Evolutionary conservation across 148 eudicot genomes (phyloP), one percentile per base, ranked within the genome.

Genomic region (Euryodendron excelsum): DNA sequence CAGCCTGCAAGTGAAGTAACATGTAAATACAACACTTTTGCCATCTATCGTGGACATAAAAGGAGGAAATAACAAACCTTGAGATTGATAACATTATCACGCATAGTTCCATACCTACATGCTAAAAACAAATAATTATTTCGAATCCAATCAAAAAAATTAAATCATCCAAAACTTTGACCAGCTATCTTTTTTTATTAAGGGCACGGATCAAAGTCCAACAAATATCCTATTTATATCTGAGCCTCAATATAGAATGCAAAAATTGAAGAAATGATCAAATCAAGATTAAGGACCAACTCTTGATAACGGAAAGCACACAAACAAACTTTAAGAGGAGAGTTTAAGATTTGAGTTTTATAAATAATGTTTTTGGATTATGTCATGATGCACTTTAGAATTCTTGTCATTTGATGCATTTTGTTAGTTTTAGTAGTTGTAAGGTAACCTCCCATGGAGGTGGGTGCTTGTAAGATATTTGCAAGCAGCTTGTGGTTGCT

Each of bases 41-140:
- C 52, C 63, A 58, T 30, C 48, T 37, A 39, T 33, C 12, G 63
- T 25, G 67, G 45, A 70, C 28, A 47, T 30, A 66, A 70, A 37
- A 77, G 77, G 79, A 73, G 58, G 73, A 69, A 53, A 73, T 31
- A 52, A 80, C 82, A 70, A 73, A 95, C 99, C 99, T 91, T 93
- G 44, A 96, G 86, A 83, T 74, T 96, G 78, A 96, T 90, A 79
- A 93, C 99, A 86, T 96, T 96, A 78, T 96, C 99, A 27, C 99
- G 97, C 99, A 96, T 96, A 62, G 98, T 93, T 79, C 99, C 98
- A 80, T 96, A 96, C 98, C 99, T 93, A 83, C 89, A 89, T 79
- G 81, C 84, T 80, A 88, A 81, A 78, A 88, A 77, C 66, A 80
- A 73, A 79, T 73, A 72, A 74, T 81, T 77, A 66, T 25, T 56